phyloP scores from a whole-genome alignment of 306 rosid species.

The Alnus rubra region DNA sequence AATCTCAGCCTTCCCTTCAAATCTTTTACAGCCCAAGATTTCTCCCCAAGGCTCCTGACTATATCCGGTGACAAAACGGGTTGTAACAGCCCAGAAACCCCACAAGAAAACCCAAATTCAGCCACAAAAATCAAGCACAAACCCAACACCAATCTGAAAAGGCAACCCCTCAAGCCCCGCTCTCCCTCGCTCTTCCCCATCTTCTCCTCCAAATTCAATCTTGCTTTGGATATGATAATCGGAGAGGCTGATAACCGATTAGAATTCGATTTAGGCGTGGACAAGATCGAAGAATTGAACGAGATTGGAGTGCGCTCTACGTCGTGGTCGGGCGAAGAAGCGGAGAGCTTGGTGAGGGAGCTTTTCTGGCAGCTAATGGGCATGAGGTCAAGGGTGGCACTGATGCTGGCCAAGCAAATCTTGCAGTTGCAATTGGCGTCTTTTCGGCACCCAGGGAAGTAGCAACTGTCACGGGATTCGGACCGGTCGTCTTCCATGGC shows the following conservation, averaged over 20 bases:
- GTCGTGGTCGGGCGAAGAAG: constrained; percentile 37
- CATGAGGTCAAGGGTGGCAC: constrained; percentile 85
- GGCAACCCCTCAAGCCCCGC: constrained; percentile 26
- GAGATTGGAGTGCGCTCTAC: constrained; percentile 56
- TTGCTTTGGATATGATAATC: constrained; percentile 35
- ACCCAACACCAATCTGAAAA: constrained; percentile 30
- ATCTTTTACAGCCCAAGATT: constrained; percentile 41
- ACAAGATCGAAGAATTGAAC: constrained; percentile 49
- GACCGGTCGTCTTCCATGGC: constrained; percentile 42
- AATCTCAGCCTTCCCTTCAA: constrained; percentile 65
- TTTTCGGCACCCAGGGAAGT: constrained; percentile 82
- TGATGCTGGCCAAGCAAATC: constrained; percentile 78
- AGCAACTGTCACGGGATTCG: constrained; percentile 57
- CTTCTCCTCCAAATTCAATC: constrained; percentile 14
- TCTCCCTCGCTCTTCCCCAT: constrained; percentile 24
- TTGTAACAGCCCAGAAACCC: constrained; percentile 36
- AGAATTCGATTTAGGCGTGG: constrained; percentile 48
- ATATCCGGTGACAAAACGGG: constrained; percentile 46
- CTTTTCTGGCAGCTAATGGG: constrained; percentile 60
- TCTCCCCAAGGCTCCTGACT: constrained; percentile 50
- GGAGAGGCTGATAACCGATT: constrained; percentile 26
- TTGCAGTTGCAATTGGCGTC: constrained; percentile 75
- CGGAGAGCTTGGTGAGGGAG: constrained; percentile 60
- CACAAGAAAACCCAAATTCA: constrained; percentile 35
- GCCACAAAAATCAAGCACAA: constrained; percentile 45